Base-by-base conservation (phyloP, 169 alveolate genomes). In the Cryptosporidium canis region DNA sequence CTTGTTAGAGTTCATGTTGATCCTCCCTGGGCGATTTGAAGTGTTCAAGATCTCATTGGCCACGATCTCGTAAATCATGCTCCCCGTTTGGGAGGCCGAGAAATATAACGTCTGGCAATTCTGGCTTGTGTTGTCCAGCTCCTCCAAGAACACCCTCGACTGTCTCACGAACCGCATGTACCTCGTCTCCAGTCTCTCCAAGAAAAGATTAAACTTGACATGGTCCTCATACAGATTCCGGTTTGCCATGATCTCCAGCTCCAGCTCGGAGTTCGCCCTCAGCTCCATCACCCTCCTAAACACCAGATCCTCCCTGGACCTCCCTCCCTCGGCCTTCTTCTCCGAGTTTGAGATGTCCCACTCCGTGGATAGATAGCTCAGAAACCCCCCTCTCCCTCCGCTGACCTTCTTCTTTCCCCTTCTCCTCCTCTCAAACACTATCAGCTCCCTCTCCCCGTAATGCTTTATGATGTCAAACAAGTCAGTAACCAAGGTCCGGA, bases 31-130 rank as follows among this genome's bases (percentile, higher is more conserved):
- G 39, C 31, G 41, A 29, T 55, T 70, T 27, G 83, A 67, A 3
- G 63, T 67, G 1, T 51, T 41, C 4, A 70, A 55, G 9, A 70
- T 70, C 3, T 48, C 47, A 70, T 53, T 70, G 1, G 84, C 64
- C 31, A 70, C 48, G 2, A 70, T 51, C 47, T 70, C 84, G 39
- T 70, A 70, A 16, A 70, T 24, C 21, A 29, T 6, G 18, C 33
- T 70, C 27, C 84, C 84, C 5, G 66, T 45, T 11, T 70, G 84
- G 4, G 51, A 47, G 27, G 84, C 64, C n/a, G 66, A 47, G 12
- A 55, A 48, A 45, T 37, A 70, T 8, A 70, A 35, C 9, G 41
- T 47, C 37, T 51, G 64, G 6, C 84, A 70, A 33, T 55, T 51
- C 0, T 6, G 8, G 21, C 66, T 70, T 31, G 84, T 39, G 16